Evolutionary conservation across 768 basidiomycete genomes (phyloP).

Genomic region (Mycena indigotica): DNA sequence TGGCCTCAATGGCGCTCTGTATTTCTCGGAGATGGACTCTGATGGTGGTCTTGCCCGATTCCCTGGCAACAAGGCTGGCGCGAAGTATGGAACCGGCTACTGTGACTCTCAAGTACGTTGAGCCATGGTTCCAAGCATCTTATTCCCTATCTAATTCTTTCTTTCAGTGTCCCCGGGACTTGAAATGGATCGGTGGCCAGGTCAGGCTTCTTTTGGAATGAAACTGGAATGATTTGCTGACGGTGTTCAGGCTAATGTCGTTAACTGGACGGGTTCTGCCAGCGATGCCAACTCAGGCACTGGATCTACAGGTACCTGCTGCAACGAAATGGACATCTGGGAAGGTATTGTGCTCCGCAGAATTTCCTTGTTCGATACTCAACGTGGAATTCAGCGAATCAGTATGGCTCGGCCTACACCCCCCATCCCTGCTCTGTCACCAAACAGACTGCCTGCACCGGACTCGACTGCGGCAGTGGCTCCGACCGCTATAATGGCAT

Average conservation of each 20-base stretch:
- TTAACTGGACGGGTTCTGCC: constrained; percentile 41
- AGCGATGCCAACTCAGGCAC: constrained; percentile 48
- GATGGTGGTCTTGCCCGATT: constrained; percentile 53
- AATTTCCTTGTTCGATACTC: no score
- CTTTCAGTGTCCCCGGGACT: constrained; percentile 48
- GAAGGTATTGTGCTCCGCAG: no score
- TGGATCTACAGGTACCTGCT: constrained; percentile 52
- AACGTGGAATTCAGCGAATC: constrained; percentile 48
- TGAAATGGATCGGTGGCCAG: constrained; percentile 60
- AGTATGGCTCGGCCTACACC: constrained; percentile 53
- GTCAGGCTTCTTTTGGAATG: no score
- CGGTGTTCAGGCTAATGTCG: constrained; percentile 43
- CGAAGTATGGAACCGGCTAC: constrained; percentile 42
- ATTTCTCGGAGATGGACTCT: constrained; percentile 60
- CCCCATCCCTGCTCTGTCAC: constrained; percentile 50
- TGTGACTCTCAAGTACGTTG: constrained; percentile 32
- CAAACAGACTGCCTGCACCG: constrained; percentile 46
- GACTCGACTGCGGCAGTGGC: constrained; percentile 37
- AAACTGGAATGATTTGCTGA: not conserved
- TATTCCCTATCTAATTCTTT: no score
- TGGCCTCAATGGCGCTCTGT: constrained; percentile 62
- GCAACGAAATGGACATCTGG: constrained; percentile 64
- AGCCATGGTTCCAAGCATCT: no score
- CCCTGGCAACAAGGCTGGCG: constrained; percentile 59
- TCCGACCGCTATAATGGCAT: constrained; percentile 42